Evolutionary conservation across 768 basidiomycete genomes (phyloP).

Genomic region (Tylopilus sp.): DNA sequence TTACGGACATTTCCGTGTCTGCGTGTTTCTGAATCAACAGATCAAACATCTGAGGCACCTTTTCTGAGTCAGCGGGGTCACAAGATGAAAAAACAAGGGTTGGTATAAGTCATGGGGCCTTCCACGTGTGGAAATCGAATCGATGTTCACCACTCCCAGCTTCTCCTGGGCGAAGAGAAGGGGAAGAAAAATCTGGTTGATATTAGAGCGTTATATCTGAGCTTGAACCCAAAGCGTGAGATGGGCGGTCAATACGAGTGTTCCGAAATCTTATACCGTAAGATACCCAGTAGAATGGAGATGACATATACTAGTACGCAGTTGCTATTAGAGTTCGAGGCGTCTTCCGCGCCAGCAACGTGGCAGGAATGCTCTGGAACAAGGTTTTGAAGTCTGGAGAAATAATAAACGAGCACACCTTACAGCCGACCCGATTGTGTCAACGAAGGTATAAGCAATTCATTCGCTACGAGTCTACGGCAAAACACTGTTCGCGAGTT

Average conservation of each 20-base stretch:
- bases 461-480: constrained; percentile 19
- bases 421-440: constrained; percentile 21
- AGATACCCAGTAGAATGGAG: not conserved
- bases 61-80: constrained; percentile 12
- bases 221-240: constrained; percentile 14
- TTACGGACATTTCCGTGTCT: constrained; percentile 18
- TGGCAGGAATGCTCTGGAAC: constrained; percentile 7
- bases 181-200: not conserved
- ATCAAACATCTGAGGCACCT: constrained; percentile 7
- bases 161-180: not conserved
- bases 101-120: not conserved
- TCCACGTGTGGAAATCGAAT: constrained; percentile 7
- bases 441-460: constrained; percentile 22
- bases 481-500: constrained; percentile 12
- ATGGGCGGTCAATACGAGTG: constrained; percentile 2
- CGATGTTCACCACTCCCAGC: not conserved
- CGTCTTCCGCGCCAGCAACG: not conserved
- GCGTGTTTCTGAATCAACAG: constrained; percentile 6
- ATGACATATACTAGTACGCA: constrained; percentile 15
- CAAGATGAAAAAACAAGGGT: constrained; percentile 5
- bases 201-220: constrained; percentile 7
- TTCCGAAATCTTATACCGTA: not conserved
- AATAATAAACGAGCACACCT: constrained; percentile 19
- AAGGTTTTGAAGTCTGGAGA: constrained; percentile 18
- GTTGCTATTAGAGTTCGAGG: constrained; percentile 1